Evolutionary conservation across 2,329 filamentous ascomycete genomes (phyloP).

Genomic region (Fusarium tjaetaba): DNA sequence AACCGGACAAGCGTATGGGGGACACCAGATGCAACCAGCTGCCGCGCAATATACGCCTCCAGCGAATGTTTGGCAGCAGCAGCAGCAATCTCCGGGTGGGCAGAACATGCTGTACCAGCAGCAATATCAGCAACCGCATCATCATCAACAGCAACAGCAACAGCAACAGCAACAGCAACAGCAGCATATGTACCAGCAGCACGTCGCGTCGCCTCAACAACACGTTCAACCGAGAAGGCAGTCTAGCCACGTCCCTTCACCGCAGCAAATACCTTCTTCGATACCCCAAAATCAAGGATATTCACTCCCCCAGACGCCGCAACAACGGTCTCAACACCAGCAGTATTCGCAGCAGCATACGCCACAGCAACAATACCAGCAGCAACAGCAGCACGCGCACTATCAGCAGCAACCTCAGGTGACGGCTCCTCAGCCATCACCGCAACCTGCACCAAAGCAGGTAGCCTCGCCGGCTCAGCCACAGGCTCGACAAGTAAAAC

Average conservation of each 20-base stretch:
- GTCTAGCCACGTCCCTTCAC: conserved; percentile 32
- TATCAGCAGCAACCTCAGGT: conserved; percentile 25
- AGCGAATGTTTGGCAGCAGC: conserved; percentile 48
- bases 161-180: conserved; percentile 21
- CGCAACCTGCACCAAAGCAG: conserved; percentile 23
- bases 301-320: conserved; percentile 31
- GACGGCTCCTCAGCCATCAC: conserved; percentile 8
- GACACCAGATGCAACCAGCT: conserved; percentile 38
- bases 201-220: conserved; percentile 42
- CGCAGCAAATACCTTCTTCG: conserved; percentile 37
- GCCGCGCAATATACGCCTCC: conserved; percentile 40
- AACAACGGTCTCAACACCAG: conserved; percentile 24
- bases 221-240: conserved; percentile 27
- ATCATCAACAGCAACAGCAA: conserved; percentile 34
- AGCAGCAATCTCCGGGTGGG: conserved; percentile 45
- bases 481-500: conserved; percentile 29
- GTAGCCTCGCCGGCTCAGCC: conserved; percentile 16
- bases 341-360: conserved; percentile 31
- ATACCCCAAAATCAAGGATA: conserved; percentile 38
- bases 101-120: conserved; percentile 45
- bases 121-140: conserved; percentile 47
- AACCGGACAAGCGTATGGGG: conserved; percentile 28
- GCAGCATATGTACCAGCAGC: conserved; percentile 43
- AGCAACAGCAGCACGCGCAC: conserved; percentile 19
- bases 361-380: conserved; percentile 31